These are phyloP conservation scores for Irpex sp. DNA, from an alignment of 1,284 basidiomycete species.

Conservation along the genomic window DNA sequence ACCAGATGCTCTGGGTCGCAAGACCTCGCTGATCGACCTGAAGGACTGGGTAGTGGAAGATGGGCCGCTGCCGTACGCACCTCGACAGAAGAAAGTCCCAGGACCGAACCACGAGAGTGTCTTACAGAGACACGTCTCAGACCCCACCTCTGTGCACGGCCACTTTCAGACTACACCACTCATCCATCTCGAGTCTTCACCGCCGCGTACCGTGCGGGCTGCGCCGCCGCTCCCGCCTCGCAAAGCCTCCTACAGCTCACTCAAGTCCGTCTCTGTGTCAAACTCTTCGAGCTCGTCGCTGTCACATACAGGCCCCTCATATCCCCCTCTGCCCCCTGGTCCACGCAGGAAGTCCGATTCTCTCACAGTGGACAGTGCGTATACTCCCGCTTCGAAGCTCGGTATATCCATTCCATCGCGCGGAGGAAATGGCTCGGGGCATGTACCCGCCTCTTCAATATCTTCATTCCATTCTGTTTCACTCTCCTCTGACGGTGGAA, in stretches of 20 bases:
- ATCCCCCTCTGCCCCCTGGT: constrained; percentile 15
- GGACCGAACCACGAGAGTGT: constrained; percentile 9
- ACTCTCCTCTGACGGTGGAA: constrained; percentile 62
- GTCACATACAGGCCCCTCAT: constrained; percentile 15
- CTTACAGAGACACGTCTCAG: constrained; percentile 20
- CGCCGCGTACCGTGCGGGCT: constrained; percentile 24
- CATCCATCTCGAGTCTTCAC: constrained; percentile 49
- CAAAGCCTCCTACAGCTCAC: constrained; percentile 49
- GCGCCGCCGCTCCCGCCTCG: constrained; percentile 64
- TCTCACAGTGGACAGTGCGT: constrained; percentile 51
- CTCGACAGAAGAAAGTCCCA: constrained; percentile 20
- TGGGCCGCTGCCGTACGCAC: constrained; percentile 33
- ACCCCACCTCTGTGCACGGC: constrained; percentile 12
- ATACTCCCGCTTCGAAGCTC: constrained; percentile 42
- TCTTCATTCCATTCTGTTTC: constrained; percentile 82
- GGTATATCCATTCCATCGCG: constrained; percentile 31
- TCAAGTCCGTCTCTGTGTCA: constrained; percentile 40
- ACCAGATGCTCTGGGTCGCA: constrained; percentile 44
- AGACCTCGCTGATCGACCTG: constrained; percentile 66
- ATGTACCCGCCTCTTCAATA: constrained; percentile 64
- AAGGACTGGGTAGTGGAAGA: constrained; percentile 74
- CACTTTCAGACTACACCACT: constrained; percentile 35
- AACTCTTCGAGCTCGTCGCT: constrained; percentile 24
- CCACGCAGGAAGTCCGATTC: constrained; percentile 40
- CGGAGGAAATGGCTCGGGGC: constrained; percentile 31